These are phyloP conservation scores for Begonia loranthoides DNA, from an alignment of 306 rosid genomes.

Conservation along the genomic window DNA sequence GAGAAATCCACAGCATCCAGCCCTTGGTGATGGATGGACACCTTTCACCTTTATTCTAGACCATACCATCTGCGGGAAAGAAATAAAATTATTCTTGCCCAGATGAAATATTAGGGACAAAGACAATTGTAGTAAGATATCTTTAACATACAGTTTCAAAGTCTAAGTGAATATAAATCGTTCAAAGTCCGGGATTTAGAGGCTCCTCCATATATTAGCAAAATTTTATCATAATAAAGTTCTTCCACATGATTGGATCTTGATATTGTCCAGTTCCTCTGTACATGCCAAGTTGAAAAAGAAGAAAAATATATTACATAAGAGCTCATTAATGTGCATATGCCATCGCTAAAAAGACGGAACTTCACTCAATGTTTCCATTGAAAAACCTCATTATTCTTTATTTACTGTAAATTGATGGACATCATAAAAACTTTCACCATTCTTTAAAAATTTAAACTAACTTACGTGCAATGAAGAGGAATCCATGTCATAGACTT, in stretches of 20 bases:
- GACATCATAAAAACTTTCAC: too few species aligned
- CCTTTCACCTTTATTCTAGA: constrained; percentile 70
- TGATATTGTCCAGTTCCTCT: constrained; percentile 82
- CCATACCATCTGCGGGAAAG: constrained; percentile 82
- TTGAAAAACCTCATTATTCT: too few species aligned
- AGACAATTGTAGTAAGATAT: not conserved
- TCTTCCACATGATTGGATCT: constrained; percentile 83
- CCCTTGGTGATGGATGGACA: constrained; percentile 89
- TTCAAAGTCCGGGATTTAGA: constrained; percentile 70
- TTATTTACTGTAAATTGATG: too few species aligned
- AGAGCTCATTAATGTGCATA: too few species aligned
- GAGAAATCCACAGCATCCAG: constrained; percentile 77
- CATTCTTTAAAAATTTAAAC: too few species aligned
- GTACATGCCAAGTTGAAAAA: constrained; percentile 19
- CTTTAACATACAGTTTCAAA: constrained; percentile 65
- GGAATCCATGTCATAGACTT: constrained; percentile 91
- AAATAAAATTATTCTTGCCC: constrained; percentile 8
- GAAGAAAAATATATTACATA: too few species aligned
- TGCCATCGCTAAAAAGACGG: too few species aligned
- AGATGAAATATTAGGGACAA: not conserved
- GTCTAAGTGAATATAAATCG: constrained; percentile 80
- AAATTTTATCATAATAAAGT: constrained; percentile 68
- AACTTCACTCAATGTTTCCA: too few species aligned
- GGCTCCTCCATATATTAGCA: constrained; percentile 74
- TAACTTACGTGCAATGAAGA: constrained; percentile 80